Base-by-base conservation (phyloP, 176 grass and related monocot species). In the Zea luxurians region DNA sequence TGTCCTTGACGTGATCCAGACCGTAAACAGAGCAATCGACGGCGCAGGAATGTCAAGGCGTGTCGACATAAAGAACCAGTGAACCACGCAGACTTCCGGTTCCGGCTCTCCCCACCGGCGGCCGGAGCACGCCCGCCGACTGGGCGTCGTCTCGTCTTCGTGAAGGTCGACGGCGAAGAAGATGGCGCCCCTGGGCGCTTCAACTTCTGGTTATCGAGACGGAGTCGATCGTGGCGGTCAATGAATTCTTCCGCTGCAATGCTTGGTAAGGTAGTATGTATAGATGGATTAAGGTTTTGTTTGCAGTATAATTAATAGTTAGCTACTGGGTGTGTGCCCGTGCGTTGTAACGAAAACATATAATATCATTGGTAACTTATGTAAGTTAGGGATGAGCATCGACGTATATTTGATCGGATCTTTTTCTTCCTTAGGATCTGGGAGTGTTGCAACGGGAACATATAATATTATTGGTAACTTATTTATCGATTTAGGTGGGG, bases 71-170 rank as follows among this genome's bases (percentile, higher is more conserved):
- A 34, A 82, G 45, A 7, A 34, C 64, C 38, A 1, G 15, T 77
- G 45, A 7, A 34, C 64, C 38, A 13, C 59, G 6, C 37, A 44
- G n/a, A 46, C 4, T 40, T 40, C 73, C 37, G 6, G 3, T 9
- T 12, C 27, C 35, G 38, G 38, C 38, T 52, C 43, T 36, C 17
- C 6, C 45, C 17, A 43, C 7, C 59, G 46, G 37, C n/a, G 7
- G 4, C 57, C 45, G 70, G 69, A 64, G 59, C 45, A 50, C 46
- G 68, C 68, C 63, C 46, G 57, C 57, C 63, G 63, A 17, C 27
- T 27, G 27, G 27, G 27, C 27, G 27, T 27, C 27, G 27, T 27
- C 27, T 27, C 27, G 27, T 27, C 27, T 27, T 27, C 27, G 38
- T 40, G 2, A 4, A 17, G 40, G 45, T 17, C 8, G 47, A 8